Percentiles rank a stretch among this genome's conserved stretches.
Evolutionary conservation across 2,329 filamentous ascomycete genomes (phyloP).

Genomic region (Colletotrichum salicis): DNA sequence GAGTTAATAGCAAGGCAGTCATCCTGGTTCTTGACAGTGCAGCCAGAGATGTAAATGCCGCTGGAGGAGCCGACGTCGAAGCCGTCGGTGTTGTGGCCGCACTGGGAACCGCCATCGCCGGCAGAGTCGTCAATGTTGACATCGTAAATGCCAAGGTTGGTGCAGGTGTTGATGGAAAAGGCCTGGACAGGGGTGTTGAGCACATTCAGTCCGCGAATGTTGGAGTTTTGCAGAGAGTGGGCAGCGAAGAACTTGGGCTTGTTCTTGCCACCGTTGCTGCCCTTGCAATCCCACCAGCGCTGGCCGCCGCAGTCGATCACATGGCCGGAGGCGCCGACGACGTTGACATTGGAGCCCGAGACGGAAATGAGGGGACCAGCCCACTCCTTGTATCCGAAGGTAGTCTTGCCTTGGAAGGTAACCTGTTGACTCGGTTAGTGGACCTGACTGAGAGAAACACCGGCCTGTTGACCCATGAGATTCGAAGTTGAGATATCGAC

Average conservation of each 20-base stretch:
- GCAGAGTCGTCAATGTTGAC: neutral
- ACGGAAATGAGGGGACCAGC: neutral
- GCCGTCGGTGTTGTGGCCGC: slow-evolving; percentile 62
- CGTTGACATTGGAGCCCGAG: neutral
- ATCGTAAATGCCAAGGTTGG: neutral
- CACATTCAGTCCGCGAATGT: neutral
- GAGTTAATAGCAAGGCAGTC: slow-evolving; percentile 70
- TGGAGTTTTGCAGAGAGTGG: neutral
- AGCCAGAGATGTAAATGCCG: slow-evolving; percentile 61
- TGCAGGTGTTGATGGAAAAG: neutral
- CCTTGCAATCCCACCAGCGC: neutral
- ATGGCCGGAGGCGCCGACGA: neutral
- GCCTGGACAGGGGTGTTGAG: neutral
- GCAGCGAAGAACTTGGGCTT: slow-evolving; percentile 1
- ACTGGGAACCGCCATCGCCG: neutral
- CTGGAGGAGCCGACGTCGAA: slow-evolving; percentile 65
- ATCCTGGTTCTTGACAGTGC: slow-evolving; percentile 68
- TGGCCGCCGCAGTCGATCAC: neutral
- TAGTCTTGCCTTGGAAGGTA: neutral
- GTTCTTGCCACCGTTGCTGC: neutral
- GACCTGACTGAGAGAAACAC: neutral
- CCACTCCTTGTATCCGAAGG: neutral
- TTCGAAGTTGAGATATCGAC: neutral
- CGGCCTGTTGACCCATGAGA: neutral
- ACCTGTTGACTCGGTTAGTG: neutral